Evolutionary conservation across 192 early-diverging fungal species (phyloP).

Genomic region (Geranomyces variabilis): DNA sequence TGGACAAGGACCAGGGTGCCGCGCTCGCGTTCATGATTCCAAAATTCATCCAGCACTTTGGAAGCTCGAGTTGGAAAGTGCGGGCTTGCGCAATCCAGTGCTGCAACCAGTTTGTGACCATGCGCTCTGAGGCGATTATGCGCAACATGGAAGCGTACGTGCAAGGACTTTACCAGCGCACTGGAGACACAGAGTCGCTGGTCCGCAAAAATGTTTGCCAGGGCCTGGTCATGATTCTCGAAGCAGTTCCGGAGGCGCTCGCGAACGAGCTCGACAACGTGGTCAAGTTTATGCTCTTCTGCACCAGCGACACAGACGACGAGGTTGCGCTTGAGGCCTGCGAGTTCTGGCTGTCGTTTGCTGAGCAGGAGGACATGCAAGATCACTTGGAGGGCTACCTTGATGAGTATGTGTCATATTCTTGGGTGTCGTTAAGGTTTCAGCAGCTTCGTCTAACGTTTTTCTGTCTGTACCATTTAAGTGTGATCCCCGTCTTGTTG

Average conservation of each 20-base stretch:
- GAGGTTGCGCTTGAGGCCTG: slow-evolving; percentile 95
- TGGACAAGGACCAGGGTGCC: slow-evolving; percentile 76
- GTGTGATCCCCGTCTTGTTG: slow-evolving; percentile 89
- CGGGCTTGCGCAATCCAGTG: slow-evolving; percentile 81
- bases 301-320: slow-evolving; percentile 71
- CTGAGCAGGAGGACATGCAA: slow-evolving; percentile 84
- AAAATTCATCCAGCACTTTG: slow-evolving; percentile 85
- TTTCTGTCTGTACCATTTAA: slow-evolving; percentile 51
- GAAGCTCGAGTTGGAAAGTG: slow-evolving; percentile 72
- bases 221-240: slow-evolving; percentile 87
- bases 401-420: slow-evolving; percentile 16
- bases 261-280: slow-evolving; percentile 85
- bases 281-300: slow-evolving; percentile 94
- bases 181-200: slow-evolving; percentile 78
- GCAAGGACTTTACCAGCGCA: slow-evolving; percentile 77
- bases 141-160: slow-evolving; percentile 73
- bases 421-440: not conserved
- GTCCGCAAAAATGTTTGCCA: slow-evolving; percentile 94
- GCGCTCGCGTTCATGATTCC: slow-evolving; percentile 86
- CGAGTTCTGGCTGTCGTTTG: slow-evolving; percentile 98
- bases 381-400: slow-evolving; percentile 58
- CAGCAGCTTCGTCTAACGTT: not conserved
- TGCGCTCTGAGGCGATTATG: slow-evolving; percentile 73
- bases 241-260: slow-evolving; percentile 82
- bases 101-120: slow-evolving; percentile 84